These are phyloP conservation scores for Suillus americanus DNA, from an alignment of 768 basidiomycete genomes.

Conservation along the genomic window DNA sequence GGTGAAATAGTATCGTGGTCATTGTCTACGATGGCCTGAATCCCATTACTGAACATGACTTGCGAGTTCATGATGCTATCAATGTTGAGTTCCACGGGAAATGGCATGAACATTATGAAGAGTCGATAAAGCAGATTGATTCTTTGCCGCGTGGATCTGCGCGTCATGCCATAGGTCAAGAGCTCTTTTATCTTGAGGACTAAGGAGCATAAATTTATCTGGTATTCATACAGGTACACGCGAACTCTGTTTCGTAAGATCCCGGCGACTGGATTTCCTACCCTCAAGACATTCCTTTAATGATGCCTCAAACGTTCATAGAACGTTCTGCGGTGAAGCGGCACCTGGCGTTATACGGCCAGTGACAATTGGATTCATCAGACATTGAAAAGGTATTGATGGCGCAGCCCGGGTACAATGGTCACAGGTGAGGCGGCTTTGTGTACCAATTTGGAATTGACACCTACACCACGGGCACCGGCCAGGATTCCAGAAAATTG, in stretches of 20 bases:
- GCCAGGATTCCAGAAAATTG: neutral
- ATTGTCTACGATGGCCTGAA: neutral
- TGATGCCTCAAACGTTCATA: too few species aligned
- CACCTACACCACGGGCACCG: neutral
- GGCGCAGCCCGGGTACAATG: neutral
- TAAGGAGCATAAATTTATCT: neutral
- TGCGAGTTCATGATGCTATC: neutral
- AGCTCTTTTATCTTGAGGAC: neutral
- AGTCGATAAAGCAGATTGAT: neutral
- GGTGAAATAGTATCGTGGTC: neutral
- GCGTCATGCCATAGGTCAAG: neutral
- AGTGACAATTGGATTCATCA: neutral
- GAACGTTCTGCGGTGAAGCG: too few species aligned
- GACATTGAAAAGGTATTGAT: neutral
- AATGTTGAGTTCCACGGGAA: neutral
- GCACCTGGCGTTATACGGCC: too few species aligned
- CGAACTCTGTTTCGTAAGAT: neutral
- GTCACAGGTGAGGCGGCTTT: neutral
- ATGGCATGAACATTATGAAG: neutral
- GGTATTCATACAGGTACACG: neutral
- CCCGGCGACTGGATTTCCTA: neutral
- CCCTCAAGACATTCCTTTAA: neutral
- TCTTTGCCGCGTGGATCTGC: neutral
- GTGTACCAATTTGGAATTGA: neutral
- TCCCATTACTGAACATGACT: too few species aligned